Conservation (phyloP, 2,329 filamentous ascomycete species). For the Aspergillus piperis region DNA sequence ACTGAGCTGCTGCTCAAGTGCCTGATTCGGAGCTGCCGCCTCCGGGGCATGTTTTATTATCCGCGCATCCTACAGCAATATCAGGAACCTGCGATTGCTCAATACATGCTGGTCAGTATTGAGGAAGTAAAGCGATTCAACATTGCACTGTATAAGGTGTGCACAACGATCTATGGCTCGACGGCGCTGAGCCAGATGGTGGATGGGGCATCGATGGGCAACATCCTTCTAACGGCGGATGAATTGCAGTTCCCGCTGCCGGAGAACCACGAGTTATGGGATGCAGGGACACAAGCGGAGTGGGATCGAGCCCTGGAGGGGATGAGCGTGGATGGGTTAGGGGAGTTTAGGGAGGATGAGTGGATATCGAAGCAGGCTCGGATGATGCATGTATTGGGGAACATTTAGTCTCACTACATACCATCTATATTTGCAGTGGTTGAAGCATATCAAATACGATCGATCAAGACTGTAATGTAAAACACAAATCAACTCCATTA, state of each 20-base stretch:
- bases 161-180: constrained; percentile 5
- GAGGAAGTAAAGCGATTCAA: constrained; percentile 36
- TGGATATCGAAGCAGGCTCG: neutral
- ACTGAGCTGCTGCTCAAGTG: constrained; percentile 19
- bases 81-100: constrained; percentile 8
- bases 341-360: neutral
- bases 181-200: neutral
- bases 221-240: constrained; percentile 8
- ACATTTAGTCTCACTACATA: neutral
- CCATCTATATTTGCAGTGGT: too few relatives aligned
- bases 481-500: too few relatives aligned
- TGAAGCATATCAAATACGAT: neutral
- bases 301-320: constrained; percentile 1
- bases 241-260: constrained; percentile 26
- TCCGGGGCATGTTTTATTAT: constrained; percentile 32
- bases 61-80: constrained; percentile 28
- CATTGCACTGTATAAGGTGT: constrained; percentile 30
- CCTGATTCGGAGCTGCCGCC: constrained; percentile 31
- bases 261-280: constrained; percentile 17
- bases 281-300: neutral
- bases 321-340: neutral
- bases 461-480: neutral
- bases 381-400: neutral
- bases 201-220: neutral
- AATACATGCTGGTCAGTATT: constrained; percentile 26